These are phyloP conservation scores for Phytomonas francai DNA, from an alignment of 208 protist species.

Conservation along the genomic window DNA sequence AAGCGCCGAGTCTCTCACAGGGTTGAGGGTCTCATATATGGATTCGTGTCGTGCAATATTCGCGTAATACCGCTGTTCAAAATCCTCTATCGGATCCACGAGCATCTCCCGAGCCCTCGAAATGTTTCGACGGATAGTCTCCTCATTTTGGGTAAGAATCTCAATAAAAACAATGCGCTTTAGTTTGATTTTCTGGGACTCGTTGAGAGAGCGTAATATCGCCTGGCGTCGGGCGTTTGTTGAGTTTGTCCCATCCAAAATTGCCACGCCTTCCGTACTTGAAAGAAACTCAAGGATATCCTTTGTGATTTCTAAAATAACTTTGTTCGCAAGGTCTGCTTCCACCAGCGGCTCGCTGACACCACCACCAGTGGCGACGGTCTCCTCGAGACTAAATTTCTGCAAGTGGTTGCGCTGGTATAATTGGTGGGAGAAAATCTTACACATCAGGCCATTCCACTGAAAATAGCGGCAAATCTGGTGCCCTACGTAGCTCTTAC, in stretches of 20 bases:
- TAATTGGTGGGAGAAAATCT: conserved; percentile 63
- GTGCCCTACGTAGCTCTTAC: conserved; percentile 86
- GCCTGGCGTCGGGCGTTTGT: conserved; percentile 47
- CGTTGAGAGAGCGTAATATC: conserved; percentile 54
- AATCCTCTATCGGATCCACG: conserved; percentile 42
- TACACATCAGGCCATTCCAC: conserved; percentile 80
- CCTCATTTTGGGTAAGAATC: conserved; percentile 52
- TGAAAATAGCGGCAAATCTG: conserved; percentile 88
- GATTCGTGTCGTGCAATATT: conserved; percentile 50
- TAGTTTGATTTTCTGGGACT: conserved; percentile 49
- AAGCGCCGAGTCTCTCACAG: conserved; percentile 53
- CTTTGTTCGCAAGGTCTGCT: conserved; percentile 34
- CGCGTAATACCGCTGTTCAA: conserved; percentile 74
- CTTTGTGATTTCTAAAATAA: conserved; percentile 36
- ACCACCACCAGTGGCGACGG: background rate
- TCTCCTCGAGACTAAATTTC: too few species aligned
- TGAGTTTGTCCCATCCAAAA: conserved; percentile 69
- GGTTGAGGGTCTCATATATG: conserved; percentile 70
- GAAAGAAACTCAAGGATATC: conserved; percentile 60
- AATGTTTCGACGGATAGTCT: conserved; percentile 52
- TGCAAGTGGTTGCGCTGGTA: too few species aligned
- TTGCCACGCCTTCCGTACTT: conserved; percentile 57
- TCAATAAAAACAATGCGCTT: conserved; percentile 81
- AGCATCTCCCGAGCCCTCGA: conserved; percentile 43
- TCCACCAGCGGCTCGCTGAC: conserved; percentile 5